Percentiles rank a stretch among this genome's conserved stretches.
phyloP scores from a whole-genome alignment of 1,139 yeast species.

The Candida mesenterica region DNA sequence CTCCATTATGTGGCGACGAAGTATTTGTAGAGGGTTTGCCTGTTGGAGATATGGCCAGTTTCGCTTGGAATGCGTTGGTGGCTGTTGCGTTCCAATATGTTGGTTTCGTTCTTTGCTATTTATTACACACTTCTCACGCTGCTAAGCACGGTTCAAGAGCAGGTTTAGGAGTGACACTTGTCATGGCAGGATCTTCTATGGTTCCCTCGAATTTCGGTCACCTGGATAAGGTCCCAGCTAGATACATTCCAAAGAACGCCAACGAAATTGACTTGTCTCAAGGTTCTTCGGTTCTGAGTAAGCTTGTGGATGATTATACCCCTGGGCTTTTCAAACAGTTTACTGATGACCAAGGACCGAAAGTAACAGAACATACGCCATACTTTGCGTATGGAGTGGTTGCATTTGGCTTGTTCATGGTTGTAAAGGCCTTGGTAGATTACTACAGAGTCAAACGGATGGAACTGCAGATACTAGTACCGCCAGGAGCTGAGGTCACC shows the following conservation, averaged over 20 bases:
- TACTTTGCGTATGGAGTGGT: conserved; percentile 58
- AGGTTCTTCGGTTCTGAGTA: conserved; percentile 33
- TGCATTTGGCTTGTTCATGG: conserved; percentile 64
- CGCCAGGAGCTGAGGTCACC: conserved; percentile 23
- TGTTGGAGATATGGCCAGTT: conserved; percentile 87
- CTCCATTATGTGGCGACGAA: conserved; percentile 83
- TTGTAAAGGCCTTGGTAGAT: conserved; percentile 66
- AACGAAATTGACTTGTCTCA: conserved; percentile 50
- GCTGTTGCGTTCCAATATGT: conserved; percentile 89
- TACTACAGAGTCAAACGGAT: conserved; percentile 73
- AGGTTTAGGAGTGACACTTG: conserved; percentile 84
- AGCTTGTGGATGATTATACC: conserved; percentile 48
- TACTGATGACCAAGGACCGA: conserved; percentile 13
- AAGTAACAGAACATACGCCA: conserved; percentile 28
- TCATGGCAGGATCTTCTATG: conserved; percentile 72
- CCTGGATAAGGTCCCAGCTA: conserved; percentile 34
- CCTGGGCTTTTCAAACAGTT: conserved; percentile 30
- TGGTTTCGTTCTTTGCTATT: conserved; percentile 87
- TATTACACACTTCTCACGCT: conserved; percentile 94
- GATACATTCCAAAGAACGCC: conserved; percentile 56
- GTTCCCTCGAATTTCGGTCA: conserved; percentile 59
- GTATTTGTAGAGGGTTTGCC: conserved; percentile 94
- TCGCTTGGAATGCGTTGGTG: conserved; percentile 86
- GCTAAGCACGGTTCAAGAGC: conserved; percentile 95
- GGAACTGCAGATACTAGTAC: conserved; percentile 62